Base-by-base conservation (phyloP, 2,329 filamentous ascomycete species). In the Fusarium sp. region DNA sequence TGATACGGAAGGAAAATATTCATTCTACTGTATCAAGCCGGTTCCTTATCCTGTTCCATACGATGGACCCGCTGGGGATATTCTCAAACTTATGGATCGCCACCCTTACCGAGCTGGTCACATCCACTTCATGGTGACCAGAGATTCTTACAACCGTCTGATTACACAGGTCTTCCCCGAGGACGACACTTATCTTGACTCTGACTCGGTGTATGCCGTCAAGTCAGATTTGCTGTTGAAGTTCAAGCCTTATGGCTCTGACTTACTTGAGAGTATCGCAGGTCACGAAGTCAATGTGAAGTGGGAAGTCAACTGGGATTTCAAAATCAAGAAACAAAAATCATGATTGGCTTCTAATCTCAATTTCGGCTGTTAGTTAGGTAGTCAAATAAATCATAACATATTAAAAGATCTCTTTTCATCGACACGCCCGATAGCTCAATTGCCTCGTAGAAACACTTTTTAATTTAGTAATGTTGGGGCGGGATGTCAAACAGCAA, bases 231-330 rank as follows among this genome's bases (percentile, higher is more conserved):
- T 56, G 3, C 25, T 56, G 4, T 13, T 43, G 0, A 10, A 19
- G 11, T 56, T 56, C 25, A 43, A 15, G 0, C 21, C 25, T 6
- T 43, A 19, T 6, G 9, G 1, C 0, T 30, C 11, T 4, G 8
- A 2, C 3, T 18, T 21, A 2, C 0, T 6, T 9, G n/a, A 43
- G 16, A 13, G 11, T 0, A 19, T 2, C 10, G 15, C 21, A 0
- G 52, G 11, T 2, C 23, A 19, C 0, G 21, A n/a, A 3, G 21
- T 19, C 2, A 25, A 32, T 30, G 52, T 56, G 21, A 56, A 43
- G 37, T 56, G 52, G 52, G 52, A 56, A 8, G 37, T 56, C 2
- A 56, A 11, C 21, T 56, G 52, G 52, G 52, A 56, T 4, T 56
- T 56, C 21, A 43, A 9, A 11, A 43, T 56, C 9, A 43, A 43